Base-by-base conservation (phyloP, 352 stramenopile species). In the Phytophthora constricta region DNA sequence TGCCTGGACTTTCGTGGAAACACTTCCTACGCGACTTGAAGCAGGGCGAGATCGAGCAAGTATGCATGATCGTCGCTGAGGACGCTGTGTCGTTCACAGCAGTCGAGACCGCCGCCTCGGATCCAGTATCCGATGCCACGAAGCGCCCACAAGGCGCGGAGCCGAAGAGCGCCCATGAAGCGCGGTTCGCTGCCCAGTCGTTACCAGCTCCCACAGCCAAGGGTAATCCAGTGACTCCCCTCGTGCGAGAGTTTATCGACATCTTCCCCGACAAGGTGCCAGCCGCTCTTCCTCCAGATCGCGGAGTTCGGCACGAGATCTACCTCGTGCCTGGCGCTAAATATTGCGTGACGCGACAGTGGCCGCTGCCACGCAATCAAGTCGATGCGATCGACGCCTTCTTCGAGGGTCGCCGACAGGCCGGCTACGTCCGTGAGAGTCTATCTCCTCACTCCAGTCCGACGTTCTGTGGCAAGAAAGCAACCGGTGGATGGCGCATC, bases 251-350 rank as follows among this genome's bases (percentile, higher is more conserved):
- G 31, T 37, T 37, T 13, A 48, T 56, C 66, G 37, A 72, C 17
- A 46, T 74, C n/a, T 75, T 76, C 11, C 56, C 61, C 0, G 62
- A 82, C 13, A 63, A 68, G 20, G 46, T 76, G 0, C 70, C 57
- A 17, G 59, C 59, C 0, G 33, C n/a, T 1, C 46, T 79, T 4
- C 65, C 65, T 0, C 20, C 52, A 0, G 65, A 81, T 19, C 33
- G 58, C 4, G 55, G 73, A 9, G 52, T 68, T 0, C 52, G 67
- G 3, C 62, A 82, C 23, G 70, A 82, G 47, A 72, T 74, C 27
- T 58, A 79, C 16, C 31, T 77, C 45, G 10, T 59, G 23, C 57
- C 47, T 11, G 63, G 62, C 0, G 56, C 62, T 13, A 77, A 82
- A 46, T 82, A 72, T 11, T 77, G 66, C 23, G 56, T 68, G 10